Percentiles rank a stretch among this genome's conserved stretches.
Evolutionary conservation across 345 rosid genomes (phyloP).

Genomic region (Gossypium rotundifolium): DNA sequence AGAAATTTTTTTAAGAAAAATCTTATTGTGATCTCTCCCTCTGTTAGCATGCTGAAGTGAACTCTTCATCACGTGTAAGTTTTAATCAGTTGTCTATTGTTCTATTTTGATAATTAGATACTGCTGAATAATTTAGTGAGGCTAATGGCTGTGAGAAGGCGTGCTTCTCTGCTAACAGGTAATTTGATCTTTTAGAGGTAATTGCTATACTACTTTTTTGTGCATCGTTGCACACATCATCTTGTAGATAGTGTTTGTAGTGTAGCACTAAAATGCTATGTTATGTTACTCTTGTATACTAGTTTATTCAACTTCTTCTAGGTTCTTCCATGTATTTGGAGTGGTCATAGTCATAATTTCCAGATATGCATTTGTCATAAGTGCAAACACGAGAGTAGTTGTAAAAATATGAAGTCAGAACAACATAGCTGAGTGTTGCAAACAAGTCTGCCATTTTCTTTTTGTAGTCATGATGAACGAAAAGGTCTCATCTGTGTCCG

Average conservation of each 20-base stretch:
- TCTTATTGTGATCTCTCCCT: not conserved
- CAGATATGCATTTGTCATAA: too few species aligned
- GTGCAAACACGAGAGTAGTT: not conserved
- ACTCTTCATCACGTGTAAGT: not conserved
- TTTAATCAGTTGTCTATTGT: not conserved
- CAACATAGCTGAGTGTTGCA: not conserved
- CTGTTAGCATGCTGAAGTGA: not conserved
- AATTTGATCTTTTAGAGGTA: not conserved
- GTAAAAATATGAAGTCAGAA: not conserved
- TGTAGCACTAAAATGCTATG: not conserved
- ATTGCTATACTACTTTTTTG: not conserved
- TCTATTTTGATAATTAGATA: not conserved
- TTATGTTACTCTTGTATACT: not conserved
- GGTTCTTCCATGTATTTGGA: not conserved
- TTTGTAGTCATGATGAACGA: not conserved
- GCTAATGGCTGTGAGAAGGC: not conserved
- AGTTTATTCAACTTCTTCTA: not conserved
- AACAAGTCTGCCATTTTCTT: not conserved
- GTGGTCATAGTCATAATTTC: not conserved
- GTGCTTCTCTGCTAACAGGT: slow-evolving; percentile 1
- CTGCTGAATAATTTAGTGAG: not conserved
- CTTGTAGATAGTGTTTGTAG: not conserved
- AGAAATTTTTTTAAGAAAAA: not conserved
- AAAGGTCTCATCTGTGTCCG: not conserved
- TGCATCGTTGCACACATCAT: not conserved